phyloP scores from a whole-genome alignment of 352 stramenopile species.

The Pythium coloratum region DNA sequence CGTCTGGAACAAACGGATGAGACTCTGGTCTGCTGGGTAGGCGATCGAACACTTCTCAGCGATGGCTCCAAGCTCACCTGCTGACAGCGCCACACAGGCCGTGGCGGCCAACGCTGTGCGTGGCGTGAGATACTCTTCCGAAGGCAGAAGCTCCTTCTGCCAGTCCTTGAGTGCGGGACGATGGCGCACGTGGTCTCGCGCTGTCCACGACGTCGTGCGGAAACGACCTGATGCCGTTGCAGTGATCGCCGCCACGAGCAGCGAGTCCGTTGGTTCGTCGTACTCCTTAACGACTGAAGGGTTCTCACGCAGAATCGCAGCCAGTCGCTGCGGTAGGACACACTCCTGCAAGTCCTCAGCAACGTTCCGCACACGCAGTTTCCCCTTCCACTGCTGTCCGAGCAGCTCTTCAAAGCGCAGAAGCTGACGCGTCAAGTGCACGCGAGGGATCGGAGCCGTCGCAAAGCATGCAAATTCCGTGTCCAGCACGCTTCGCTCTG shows the following conservation, averaged over 20 bases:
- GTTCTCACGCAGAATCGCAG: conserved; percentile 42
- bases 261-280: conserved; percentile 51
- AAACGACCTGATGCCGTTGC: conserved; percentile 55
- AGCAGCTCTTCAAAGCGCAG: conserved; percentile 61
- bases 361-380: conserved; percentile 46
- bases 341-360: conserved; percentile 36
- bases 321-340: conserved; percentile 65
- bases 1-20: conserved; percentile 54
- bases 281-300: conserved; percentile 48
- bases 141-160: conserved; percentile 39
- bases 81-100: conserved; percentile 54
- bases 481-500: conserved; percentile 53
- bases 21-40: conserved; percentile 69
- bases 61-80: conserved; percentile 43
- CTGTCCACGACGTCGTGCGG: conserved; percentile 45
- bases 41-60: conserved; percentile 48
- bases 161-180: conserved; percentile 69
- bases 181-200: conserved; percentile 62
- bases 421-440: conserved; percentile 63
- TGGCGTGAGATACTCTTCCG: conserved; percentile 63
- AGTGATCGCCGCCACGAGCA: conserved; percentile 49
- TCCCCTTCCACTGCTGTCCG: conserved; percentile 46
- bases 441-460: conserved; percentile 27
- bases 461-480: conserved; percentile 57
- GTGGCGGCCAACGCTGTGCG: conserved; percentile 42